Evolutionary conservation across 192 early-diverging fungal species (phyloP).

Genomic region (Backusella mclennaniae): DNA sequence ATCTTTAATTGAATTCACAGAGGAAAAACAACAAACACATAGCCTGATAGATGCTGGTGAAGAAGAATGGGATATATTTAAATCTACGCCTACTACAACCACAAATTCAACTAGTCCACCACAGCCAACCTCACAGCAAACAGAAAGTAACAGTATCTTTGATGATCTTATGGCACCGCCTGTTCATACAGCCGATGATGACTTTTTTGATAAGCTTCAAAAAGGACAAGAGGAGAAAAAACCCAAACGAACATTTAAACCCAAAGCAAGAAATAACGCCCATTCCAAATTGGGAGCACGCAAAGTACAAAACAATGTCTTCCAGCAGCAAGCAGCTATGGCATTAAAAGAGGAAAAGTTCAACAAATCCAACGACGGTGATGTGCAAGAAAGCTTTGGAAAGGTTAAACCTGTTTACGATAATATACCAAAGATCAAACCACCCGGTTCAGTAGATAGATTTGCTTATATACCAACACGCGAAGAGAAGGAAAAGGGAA

Average conservation of each 20-base stretch:
- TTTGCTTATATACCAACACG: slow-evolving; percentile 7
- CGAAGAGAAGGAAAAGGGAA: not conserved
- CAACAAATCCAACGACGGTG: not conserved
- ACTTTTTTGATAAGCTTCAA: slow-evolving; percentile 11
- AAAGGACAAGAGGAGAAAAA: not conserved
- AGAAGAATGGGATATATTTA: slow-evolving; percentile 2
- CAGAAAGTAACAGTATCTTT: not conserved
- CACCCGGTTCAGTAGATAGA: not conserved
- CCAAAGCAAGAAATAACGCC: not conserved
- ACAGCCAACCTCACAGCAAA: not conserved
- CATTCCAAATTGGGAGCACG: not conserved
- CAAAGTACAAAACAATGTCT: slow-evolving; percentile 10
- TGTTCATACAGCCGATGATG: slow-evolving; percentile 5
- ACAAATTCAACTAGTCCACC: not conserved
- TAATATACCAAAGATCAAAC: not conserved
- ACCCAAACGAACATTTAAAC: not conserved
- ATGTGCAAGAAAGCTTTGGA: not conserved
- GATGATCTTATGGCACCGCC: not conserved
- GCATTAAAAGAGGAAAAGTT: slow-evolving; percentile 4
- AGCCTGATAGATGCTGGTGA: not conserved
- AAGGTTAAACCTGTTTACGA: not conserved
- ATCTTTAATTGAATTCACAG: not conserved
- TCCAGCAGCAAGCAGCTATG: not conserved
- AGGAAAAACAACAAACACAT: not conserved
- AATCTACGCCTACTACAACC: not conserved